Evolutionary conservation across 371 early-diverging fungal genomes (phyloP).

Genomic region (Mucor lusitanicus): DNA sequence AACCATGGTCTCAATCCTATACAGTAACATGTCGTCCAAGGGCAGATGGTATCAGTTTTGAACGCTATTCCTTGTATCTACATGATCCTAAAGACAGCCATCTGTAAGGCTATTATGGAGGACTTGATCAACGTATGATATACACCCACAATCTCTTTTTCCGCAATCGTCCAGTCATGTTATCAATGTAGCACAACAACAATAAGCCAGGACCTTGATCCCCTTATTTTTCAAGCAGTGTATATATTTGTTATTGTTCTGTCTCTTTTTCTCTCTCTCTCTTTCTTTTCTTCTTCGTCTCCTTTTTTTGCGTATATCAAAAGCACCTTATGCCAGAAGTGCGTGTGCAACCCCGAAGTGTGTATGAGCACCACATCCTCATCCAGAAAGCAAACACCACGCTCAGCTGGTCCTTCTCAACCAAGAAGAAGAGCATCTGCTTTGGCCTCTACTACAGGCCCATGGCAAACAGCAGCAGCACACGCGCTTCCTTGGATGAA

Average conservation of each 20-base stretch:
- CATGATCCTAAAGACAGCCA: no score
- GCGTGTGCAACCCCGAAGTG: slow-evolving; percentile 71
- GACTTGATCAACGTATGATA: no score
- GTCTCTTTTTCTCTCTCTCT: neutral
- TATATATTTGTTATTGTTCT: neutral
- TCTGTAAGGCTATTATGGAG: no score
- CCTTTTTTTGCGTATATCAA: neutral
- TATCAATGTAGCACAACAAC: slow-evolving; percentile 1
- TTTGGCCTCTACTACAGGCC: slow-evolving; percentile 73
- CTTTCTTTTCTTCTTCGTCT: neutral
- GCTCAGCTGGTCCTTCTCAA: slow-evolving; percentile 87
- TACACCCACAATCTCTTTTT: no score
- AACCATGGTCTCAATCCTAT: no score
- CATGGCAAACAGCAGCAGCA: neutral
- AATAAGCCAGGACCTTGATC: slow-evolving; percentile 5
- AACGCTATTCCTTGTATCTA: no score
- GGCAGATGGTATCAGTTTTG: no score
- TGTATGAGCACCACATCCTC: slow-evolving; percentile 78
- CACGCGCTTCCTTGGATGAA: slow-evolving; percentile 8
- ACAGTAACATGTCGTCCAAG: no score
- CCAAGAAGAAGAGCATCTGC: slow-evolving; percentile 80
- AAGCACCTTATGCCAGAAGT: slow-evolving; percentile 64
- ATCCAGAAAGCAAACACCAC: slow-evolving; percentile 67
- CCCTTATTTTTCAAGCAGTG: neutral
- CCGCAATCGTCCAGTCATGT: neutral